Evolutionary conservation across 345 rosid genomes (phyloP).

Genomic region (Brassica carinata): DNA sequence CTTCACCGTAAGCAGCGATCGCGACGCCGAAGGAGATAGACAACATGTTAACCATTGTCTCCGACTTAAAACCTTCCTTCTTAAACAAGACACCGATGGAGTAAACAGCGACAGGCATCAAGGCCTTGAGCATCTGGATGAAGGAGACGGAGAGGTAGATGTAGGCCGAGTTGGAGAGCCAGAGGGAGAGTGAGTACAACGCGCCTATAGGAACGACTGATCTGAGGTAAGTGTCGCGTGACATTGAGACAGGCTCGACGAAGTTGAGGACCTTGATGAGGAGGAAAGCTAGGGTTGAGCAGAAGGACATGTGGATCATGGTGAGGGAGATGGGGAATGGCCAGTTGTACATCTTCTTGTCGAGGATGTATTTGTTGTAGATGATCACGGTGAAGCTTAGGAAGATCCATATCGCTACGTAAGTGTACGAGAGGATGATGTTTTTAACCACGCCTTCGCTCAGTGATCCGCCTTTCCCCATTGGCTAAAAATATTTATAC

Average conservation of each 20-base stretch:
- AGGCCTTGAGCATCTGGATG: constrained; percentile 93
- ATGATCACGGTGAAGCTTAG: constrained; percentile 72
- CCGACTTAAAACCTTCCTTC: constrained; percentile 50
- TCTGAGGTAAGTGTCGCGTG: too few relatives aligned
- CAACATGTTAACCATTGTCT: constrained; percentile 63
- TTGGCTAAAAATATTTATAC: constrained; percentile 3
- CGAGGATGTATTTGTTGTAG: too few relatives aligned
- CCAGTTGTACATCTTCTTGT: too few relatives aligned
- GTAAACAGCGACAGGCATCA: constrained; percentile 97
- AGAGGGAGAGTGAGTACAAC: constrained; percentile 78
- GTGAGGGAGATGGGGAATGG: too few relatives aligned
- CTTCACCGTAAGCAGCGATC: constrained; percentile 34
- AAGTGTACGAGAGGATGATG: constrained; percentile 88
- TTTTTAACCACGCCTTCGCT: constrained; percentile 81
- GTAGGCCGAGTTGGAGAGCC: constrained; percentile 95
- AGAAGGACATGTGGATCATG: too few relatives aligned
- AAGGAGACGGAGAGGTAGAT: constrained; percentile 92
- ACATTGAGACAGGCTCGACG: too few relatives aligned
- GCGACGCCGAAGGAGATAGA: constrained; percentile 11
- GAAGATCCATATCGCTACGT: constrained; percentile 96
- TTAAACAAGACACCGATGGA: constrained; percentile 37
- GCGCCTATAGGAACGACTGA: constrained; percentile 70
- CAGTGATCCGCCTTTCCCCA: constrained; percentile 91
- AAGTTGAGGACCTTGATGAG: too few relatives aligned
- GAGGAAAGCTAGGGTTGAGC: too few relatives aligned